These are phyloP conservation scores for Circinella umbellata DNA, from an alignment of 371 early-diverging fungal species.

Conservation along the genomic window DNA sequence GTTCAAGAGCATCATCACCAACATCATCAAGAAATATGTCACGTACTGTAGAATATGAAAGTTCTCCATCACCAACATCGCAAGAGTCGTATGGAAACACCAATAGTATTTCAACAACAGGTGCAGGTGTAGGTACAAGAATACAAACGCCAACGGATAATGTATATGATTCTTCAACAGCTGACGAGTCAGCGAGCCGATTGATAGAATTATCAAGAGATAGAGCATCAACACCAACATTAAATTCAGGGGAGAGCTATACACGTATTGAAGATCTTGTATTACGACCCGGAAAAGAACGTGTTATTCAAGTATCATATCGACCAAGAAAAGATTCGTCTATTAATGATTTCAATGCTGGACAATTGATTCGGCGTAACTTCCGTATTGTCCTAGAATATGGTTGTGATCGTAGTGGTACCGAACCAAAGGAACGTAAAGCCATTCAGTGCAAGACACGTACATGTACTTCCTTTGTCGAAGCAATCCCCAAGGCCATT, in stretches of 20 bases:
- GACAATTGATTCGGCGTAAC: conserved; percentile 74
- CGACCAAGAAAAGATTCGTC: conserved; percentile 70
- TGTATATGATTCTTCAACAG: not conserved
- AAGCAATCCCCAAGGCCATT: conserved; percentile 79
- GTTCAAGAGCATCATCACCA: conserved; percentile 61
- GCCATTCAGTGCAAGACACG: conserved; percentile 90
- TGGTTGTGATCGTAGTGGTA: conserved; percentile 53
- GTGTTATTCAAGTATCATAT: conserved; percentile 83
- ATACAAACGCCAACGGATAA: conserved; percentile 7
- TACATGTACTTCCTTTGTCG: conserved; percentile 93
- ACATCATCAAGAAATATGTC: conserved; percentile 17
- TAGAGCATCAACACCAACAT: conserved; percentile 6
- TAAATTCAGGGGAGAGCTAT: conserved; percentile 36
- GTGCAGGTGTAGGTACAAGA: conserved; percentile 13
- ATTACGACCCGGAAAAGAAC: conserved; percentile 86
- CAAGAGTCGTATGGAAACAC: conserved; percentile 12
- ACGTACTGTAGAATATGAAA: conserved; percentile 20
- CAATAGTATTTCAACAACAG: not conserved
- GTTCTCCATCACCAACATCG: conserved; percentile 12
- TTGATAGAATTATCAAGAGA: conserved; percentile 4
- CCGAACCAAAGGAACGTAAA: conserved; percentile 73
- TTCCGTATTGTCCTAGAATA: conserved; percentile 84
- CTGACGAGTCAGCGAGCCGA: not conserved
- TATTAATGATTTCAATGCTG: conserved; percentile 70
- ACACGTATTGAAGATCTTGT: conserved; percentile 87